Percentiles rank a stretch among this genome's conserved stretches.
Conservation (phyloP, 441 rosid genomes). For the Syzygium malaccense region DNA sequence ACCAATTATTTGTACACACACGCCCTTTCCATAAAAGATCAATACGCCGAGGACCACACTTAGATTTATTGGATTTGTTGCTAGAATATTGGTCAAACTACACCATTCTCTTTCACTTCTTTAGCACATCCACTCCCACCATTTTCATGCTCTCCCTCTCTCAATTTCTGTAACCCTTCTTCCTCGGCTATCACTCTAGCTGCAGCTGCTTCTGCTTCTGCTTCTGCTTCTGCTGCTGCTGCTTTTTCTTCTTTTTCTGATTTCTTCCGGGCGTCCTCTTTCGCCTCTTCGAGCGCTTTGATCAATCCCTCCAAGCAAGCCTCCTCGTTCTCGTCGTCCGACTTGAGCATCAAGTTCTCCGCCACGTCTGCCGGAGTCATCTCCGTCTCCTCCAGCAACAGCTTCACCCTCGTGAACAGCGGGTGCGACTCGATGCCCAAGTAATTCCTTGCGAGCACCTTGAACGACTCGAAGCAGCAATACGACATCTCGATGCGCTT, state of each 20-base stretch:
- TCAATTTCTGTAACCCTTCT: not conserved
- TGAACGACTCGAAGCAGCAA: not conserved
- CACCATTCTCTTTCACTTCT: not conserved
- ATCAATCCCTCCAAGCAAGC: not conserved
- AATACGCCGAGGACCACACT: not conserved
- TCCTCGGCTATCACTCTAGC: not conserved
- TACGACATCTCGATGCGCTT: not conserved
- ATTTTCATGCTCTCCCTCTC: not conserved
- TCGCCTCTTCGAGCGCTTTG: not conserved
- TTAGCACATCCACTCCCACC: not conserved
- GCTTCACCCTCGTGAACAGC: not conserved
- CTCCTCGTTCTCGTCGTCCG: not conserved
- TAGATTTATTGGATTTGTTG: not conserved
- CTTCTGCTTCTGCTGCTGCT: not conserved
- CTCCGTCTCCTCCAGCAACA: not conserved
- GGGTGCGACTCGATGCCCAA: not conserved
- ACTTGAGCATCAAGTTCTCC: not conserved
- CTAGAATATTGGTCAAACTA: not conserved
- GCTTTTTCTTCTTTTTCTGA: not conserved
- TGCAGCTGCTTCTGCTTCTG: not conserved
- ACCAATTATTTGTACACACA: not conserved
- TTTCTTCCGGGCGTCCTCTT: not conserved
- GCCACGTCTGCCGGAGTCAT: not conserved
- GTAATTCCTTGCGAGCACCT: not conserved
- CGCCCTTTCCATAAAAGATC: not conserved